These are phyloP conservation scores for Davidsoniella australis DNA, from an alignment of 2,329 filamentous ascomycete genomes.

Conservation along the genomic window DNA sequence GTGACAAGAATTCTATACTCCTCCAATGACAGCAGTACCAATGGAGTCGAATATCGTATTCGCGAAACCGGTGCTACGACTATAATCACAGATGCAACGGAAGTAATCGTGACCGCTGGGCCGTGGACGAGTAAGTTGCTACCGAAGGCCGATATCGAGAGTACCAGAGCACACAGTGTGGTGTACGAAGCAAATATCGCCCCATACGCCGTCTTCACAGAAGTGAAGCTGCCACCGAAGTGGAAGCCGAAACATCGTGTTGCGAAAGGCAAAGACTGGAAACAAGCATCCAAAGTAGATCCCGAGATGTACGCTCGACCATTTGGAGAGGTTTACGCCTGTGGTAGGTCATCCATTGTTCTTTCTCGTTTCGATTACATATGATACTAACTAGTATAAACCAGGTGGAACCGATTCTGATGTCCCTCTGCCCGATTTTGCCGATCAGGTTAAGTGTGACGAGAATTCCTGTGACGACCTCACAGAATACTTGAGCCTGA, in stretches of 20 bases:
- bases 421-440: constrained; percentile 57
- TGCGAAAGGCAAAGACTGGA: constrained; percentile 26
- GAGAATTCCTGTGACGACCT: constrained; percentile 68
- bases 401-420: constrained; percentile 56
- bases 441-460: constrained; percentile 62
- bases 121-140: constrained; percentile 47
- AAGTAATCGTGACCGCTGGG: constrained; percentile 38
- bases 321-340: constrained; percentile 80
- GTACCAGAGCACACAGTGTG: constrained; percentile 46
- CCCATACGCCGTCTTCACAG: constrained; percentile 67
- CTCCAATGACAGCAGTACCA: constrained; percentile 27
- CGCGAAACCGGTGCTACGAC: constrained; percentile 23
- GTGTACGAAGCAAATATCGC: constrained; percentile 48
- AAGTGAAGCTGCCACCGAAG: constrained; percentile 18
- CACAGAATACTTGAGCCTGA: constrained; percentile 53
- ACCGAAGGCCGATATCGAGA: constrained; percentile 39
- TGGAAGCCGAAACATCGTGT: constrained; percentile 38
- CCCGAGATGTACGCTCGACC: constrained; percentile 91
- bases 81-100: constrained; percentile 29
- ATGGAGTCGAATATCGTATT: constrained; percentile 43
- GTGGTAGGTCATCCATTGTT: constrained; percentile 35
- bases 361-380: not conserved
- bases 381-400: not conserved
- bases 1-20: constrained; percentile 39
- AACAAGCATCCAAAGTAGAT: constrained; percentile 47